Evolutionary conservation across 2,329 filamentous ascomycete species (phyloP).

Genomic region (Cucurbitaria berberidis): DNA sequence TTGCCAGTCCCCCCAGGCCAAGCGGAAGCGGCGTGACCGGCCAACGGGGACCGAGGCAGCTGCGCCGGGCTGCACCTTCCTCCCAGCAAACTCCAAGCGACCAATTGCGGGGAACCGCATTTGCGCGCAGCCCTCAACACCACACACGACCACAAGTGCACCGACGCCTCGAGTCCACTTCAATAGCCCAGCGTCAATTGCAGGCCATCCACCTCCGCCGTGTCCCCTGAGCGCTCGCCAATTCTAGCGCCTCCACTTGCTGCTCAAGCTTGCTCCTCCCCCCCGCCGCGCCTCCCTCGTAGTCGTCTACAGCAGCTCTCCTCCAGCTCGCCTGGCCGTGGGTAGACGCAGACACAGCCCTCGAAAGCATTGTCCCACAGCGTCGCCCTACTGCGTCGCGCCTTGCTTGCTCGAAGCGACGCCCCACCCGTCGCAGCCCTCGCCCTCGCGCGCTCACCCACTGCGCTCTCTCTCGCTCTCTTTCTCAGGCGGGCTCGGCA

Average conservation of each 20-base stretch:
- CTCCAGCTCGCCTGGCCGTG: conserved; percentile 8
- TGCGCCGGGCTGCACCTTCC: conserved; percentile 13
- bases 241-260: background rate
- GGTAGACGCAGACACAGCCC: conserved; percentile 13
- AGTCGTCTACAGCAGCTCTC: background rate
- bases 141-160: conserved; percentile 24
- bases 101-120: conserved; percentile 39
- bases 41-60: conserved; percentile 21
- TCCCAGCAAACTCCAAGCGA: conserved; percentile 27
- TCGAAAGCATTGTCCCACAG: conserved; percentile 8
- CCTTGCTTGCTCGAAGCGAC: conserved; percentile 19
- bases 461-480: no score
- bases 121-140: conserved; percentile 25
- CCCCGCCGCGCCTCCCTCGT: background rate
- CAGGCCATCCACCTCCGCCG: conserved; percentile 1
- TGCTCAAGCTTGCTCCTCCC: background rate
- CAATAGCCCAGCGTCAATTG: background rate
- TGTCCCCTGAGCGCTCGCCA: background rate
- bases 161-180: conserved; percentile 6
- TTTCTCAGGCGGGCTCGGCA: conserved; percentile 8
- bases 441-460: no score
- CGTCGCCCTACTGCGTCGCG: conserved; percentile 30
- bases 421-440: conserved; percentile 18
- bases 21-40: conserved; percentile 14
- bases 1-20: conserved; percentile 6